These are phyloP conservation scores for Epichloe aotearoae DNA, from an alignment of 2,329 filamentous ascomycete genomes.

Conservation along the genomic window DNA sequence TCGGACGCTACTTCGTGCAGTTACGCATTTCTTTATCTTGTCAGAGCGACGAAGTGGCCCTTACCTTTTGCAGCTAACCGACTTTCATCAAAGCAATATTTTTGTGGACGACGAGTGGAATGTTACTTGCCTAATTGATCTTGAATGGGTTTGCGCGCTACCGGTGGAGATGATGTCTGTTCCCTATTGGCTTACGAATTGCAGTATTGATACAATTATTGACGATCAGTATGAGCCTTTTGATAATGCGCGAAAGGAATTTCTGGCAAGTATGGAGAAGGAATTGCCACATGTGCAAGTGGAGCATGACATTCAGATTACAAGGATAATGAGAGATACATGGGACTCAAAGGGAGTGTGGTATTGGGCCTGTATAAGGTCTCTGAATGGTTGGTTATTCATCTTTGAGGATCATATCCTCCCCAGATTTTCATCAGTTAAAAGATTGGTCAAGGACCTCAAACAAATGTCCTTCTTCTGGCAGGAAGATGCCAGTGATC, in stretches of 20 bases:
- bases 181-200: slow-evolving; percentile 19
- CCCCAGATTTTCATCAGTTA: slow-evolving; percentile 5
- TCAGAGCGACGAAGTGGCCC: slow-evolving; percentile 12
- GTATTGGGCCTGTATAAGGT: slow-evolving; percentile 11
- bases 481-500: slow-evolving; percentile 1
- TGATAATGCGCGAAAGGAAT: slow-evolving; percentile 6
- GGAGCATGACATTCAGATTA: slow-evolving; percentile 8
- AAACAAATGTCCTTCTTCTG: slow-evolving; percentile 9
- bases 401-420: slow-evolving; percentile 6
- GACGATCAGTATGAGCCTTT: slow-evolving; percentile 7
- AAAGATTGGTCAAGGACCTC: slow-evolving; percentile 5
- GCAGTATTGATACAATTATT: slow-evolving; percentile 10
- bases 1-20: slow-evolving; percentile 12
- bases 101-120: slow-evolving; percentile 23
- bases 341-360: slow-evolving; percentile 13
- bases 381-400: slow-evolving; percentile 11
- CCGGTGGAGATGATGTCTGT: slow-evolving; percentile 18
- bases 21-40: slow-evolving; percentile 16
- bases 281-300: slow-evolving; percentile 2
- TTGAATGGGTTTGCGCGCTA: slow-evolving; percentile 20
- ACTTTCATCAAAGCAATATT: slow-evolving; percentile 22
- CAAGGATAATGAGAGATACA: slow-evolving; percentile 6
- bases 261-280: slow-evolving; percentile 9
- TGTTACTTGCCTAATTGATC: slow-evolving; percentile 19
- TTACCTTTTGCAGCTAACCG: slow-evolving; percentile 16